Evolutionary conservation across 2,329 filamentous ascomycete genomes (phyloP).

Genomic region (Juglanconis juglandina): DNA sequence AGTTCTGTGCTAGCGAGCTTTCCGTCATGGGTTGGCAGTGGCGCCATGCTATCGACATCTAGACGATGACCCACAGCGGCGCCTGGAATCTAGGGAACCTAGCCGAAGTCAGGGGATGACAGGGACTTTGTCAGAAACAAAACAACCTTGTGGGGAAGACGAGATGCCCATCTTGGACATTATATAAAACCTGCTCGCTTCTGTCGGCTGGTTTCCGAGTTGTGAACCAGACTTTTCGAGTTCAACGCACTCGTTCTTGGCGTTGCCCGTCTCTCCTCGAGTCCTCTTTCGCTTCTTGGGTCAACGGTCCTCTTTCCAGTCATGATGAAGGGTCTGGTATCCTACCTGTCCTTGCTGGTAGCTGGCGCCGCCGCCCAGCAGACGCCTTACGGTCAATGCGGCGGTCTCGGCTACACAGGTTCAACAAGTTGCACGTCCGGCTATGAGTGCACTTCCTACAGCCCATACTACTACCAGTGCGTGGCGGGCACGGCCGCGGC

Average conservation of each 20-base stretch:
- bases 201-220: background rate
- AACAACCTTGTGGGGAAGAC: background rate
- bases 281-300: background rate
- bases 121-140: background rate
- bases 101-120: background rate
- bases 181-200: background rate
- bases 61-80: background rate
- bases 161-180: background rate
- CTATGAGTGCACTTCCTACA: conserved; percentile 19
- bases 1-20: background rate
- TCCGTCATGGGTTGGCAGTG: background rate
- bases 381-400: conserved; percentile 23
- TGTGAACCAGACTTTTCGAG: background rate
- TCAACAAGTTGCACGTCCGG: conserved; percentile 21
- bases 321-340: conserved; percentile 13
- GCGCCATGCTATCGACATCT: background rate
- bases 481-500: conserved; percentile 12
- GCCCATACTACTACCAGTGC: conserved; percentile 27
- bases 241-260: background rate
- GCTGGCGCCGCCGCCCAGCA: conserved; percentile 12
- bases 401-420: conserved; percentile 21
- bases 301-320: background rate
- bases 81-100: conserved; percentile 2
- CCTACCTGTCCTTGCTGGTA: conserved; percentile 9
- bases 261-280: background rate